Base-by-base conservation (phyloP, 306 rosid genomes). In the Rosa persica region DNA sequence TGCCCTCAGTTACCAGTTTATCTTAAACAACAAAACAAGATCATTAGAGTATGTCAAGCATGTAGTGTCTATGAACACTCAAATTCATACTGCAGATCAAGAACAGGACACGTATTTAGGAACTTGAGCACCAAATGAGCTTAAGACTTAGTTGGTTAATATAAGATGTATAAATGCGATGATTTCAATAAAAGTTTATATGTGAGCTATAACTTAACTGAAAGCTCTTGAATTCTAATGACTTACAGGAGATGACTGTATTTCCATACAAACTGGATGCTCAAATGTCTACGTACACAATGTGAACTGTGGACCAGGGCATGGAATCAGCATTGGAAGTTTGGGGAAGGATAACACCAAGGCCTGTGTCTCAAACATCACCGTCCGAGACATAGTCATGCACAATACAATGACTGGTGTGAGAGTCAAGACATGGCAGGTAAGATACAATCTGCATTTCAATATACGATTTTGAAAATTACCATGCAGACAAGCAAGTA, bases 381-480 rank as follows among this genome's bases (percentile, higher is more conserved):
- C 98, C 2, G 70, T 95, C 75, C 90, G 97, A 44, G 97, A 94
- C 57, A 87, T 94, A 38, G 83, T 44, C 57, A 90, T 94, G 89
- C 93, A 91, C 75, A 92, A 86, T 85, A 92, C 98, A 57, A 92
- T 95, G 98, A 92, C 66, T 80, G 98, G 98, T 57, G 97, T 95
- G 48, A 88, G 98, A 83, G 93, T 95, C 87, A 95, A 95, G 89
- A 95, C 98, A 75, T 95, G 98, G 98, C 98, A 94, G 98, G 98
- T 94, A 90, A 65, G 5, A 75, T 62, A 77, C 76, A 30, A 30
- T 17, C 66, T 36, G 68, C 46, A 68, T 70, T 69, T 40, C 55
- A 25, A 40, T 43, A 20, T 54, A 40, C 11, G 57, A 74, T 60
- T 73, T 38, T 48, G 54, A 42, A 42, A 42, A 42, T 42, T 42